Conservation (phyloP, 805 yeast genomes). For the Lipomyces sp. region DNA sequence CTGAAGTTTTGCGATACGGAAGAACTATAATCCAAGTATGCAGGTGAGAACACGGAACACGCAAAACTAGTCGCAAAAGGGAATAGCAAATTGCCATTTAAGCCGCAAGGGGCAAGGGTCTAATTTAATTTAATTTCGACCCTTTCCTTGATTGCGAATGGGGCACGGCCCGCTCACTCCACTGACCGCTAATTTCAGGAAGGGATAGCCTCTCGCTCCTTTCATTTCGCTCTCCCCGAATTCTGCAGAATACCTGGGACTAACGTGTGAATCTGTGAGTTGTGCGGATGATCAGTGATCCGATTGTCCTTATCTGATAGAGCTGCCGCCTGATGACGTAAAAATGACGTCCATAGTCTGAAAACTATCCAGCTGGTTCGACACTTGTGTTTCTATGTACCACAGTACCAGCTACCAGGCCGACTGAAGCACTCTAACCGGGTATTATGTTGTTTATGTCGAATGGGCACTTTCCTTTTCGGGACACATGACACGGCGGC, state of each 20-base stretch:
- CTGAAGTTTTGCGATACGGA: too few species aligned
- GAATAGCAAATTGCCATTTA: too few species aligned
- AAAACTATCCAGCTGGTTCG: not conserved
- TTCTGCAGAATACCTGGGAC: not conserved
- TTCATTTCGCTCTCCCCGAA: not conserved
- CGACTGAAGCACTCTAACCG: not conserved
- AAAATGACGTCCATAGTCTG: not conserved
- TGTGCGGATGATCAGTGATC: not conserved
- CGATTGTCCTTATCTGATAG: not conserved
- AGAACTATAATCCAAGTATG: too few species aligned
- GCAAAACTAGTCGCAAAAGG: too few species aligned
- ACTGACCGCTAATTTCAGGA: not conserved
- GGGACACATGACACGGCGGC: not conserved
- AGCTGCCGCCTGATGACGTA: not conserved
- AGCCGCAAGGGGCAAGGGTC: too few species aligned
- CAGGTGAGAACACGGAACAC: too few species aligned
- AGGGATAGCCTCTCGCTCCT: not conserved
- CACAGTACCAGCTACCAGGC: not conserved
- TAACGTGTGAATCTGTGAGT: not conserved
- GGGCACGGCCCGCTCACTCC: not conserved
- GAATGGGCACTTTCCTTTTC: not conserved
- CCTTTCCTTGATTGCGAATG: too few species aligned
- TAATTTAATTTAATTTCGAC: too few species aligned
- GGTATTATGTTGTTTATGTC: not conserved
- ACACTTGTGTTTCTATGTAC: not conserved